Evolutionary conservation across 345 rosid species (phyloP), one percentile per base, ranked within the genome.

Genomic region (Citrus reticulata): DNA sequence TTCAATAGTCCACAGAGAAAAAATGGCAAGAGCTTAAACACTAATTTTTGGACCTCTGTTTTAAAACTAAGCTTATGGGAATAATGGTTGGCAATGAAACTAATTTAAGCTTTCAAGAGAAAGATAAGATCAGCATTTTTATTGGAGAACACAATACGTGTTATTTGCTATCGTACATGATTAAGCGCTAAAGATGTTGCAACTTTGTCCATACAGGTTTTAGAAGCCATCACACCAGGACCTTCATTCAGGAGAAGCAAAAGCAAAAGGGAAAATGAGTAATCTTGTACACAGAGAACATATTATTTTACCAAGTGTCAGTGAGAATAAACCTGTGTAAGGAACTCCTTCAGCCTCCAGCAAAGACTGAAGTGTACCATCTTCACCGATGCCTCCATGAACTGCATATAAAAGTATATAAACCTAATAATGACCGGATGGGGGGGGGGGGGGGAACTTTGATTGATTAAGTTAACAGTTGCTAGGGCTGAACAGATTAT

Each of bases 371-470:
- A 95, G 86, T 16, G 98, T 93, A 60, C 99, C 99, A 81, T 95
- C 94, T 87, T 95, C 99, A 79, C 99, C 99, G 16, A 95, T 92
- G 83, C 98, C 99, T 81, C 98, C 99, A 81, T 95, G 99, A 71
- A 89, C 99, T 95, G 87, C 71, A 76, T 51, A 78, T 72, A 74
- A 61, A 75, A 83, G 79, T 60, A 65, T 25, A 77, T 68, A 58
- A 63, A 77, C 25, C 29, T 54, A 37, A 77, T 20, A 66, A 66
- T 22, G 16, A 60, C 19, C 2, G 4, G 42, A 30, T 35, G 1
- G 1, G 37, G 37, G 7, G 35, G 14, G 35, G 1, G 19, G 11
- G 11, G 32, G 42, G 5, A 27, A 30, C 42, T 62, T 63, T 42
- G 35, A 62, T 75, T 62, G 51, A 9, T 57, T 40, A 58, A 66